These are phyloP conservation scores for Phytopythium helicoides DNA, from an alignment of 352 stramenopile species.

Conservation along the genomic window DNA sequence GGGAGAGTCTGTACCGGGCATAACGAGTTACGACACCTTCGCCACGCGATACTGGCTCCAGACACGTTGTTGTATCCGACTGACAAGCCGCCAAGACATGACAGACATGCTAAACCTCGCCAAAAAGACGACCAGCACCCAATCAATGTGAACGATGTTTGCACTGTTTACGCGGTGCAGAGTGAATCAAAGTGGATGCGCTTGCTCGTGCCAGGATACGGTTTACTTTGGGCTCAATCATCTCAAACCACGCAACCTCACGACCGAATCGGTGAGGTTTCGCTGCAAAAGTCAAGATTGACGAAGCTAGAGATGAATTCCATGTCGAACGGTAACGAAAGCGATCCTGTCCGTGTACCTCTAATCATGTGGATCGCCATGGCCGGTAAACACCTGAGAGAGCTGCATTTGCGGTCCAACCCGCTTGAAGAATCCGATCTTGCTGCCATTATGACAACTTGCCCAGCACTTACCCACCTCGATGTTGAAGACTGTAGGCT, in stretches of 20 bases:
- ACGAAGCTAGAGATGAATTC: constrained; percentile 30
- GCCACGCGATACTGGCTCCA: constrained; percentile 3
- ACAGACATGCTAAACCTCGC: not conserved
- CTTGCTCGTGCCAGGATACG: constrained; percentile 36
- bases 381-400: constrained; percentile 18
- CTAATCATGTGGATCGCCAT: constrained; percentile 17
- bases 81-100: not conserved
- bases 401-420: constrained; percentile 31
- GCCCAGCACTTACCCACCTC: constrained; percentile 28
- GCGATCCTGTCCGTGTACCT: constrained; percentile 8
- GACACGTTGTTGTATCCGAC: constrained; percentile 4
- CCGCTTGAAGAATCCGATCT: constrained; percentile 16
- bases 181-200: constrained; percentile 12
- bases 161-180: constrained; percentile 20
- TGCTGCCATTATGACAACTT: constrained; percentile 23
- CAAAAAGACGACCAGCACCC: not conserved
- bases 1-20: not conserved
- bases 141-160: constrained; percentile 7
- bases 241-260: constrained; percentile 2
- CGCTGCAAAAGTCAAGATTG: constrained; percentile 6
- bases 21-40: not conserved
- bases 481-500: constrained; percentile 41
- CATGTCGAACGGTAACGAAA: constrained; percentile 16
- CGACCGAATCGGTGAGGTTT: too few species aligned
- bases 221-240: constrained; percentile 27